phyloP scores from a whole-genome alignment of 2,329 filamentous ascomycete genomes.

The Microcyclosporella mali region DNA sequence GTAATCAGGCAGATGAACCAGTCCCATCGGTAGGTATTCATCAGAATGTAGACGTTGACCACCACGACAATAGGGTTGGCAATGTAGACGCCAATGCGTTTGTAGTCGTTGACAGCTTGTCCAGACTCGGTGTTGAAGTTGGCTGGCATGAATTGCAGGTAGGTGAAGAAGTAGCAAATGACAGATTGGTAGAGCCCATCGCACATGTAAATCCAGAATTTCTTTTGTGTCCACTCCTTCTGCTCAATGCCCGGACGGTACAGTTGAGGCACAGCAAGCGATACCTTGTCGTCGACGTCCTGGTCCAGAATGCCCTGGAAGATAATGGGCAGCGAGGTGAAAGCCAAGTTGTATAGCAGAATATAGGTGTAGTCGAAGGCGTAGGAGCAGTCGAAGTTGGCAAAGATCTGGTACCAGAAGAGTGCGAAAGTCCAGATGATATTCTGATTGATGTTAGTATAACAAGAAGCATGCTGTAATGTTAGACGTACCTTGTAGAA shows the following conservation, averaged over 20 bases:
- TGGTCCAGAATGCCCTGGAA: slow-evolving; percentile 96
- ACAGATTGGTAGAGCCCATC: slow-evolving; percentile 94
- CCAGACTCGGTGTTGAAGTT: slow-evolving; percentile 67
- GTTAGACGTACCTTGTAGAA: slow-evolving; percentile 73
- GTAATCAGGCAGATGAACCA: slow-evolving; percentile 89
- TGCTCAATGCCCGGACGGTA: slow-evolving; percentile 94
- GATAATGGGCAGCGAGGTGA: slow-evolving; percentile 90
- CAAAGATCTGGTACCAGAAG: slow-evolving; percentile 96
- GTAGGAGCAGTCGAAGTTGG: slow-evolving; percentile 93
- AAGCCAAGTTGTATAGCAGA: slow-evolving; percentile 90
- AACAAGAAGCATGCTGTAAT: neutral
- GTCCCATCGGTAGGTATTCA: slow-evolving; percentile 98
- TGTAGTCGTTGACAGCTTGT: slow-evolving; percentile 68
- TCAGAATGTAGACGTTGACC: slow-evolving; percentile 88
- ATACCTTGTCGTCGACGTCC: slow-evolving; percentile 90
- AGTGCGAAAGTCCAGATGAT: slow-evolving; percentile 94
- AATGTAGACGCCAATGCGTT: slow-evolving; percentile 80
- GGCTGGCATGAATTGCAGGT: slow-evolving; percentile 65
- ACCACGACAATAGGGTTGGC: slow-evolving; percentile 76
- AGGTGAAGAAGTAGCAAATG: slow-evolving; percentile 89
- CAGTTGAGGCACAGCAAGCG: slow-evolving; percentile 86
- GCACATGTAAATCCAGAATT: slow-evolving; percentile 97
- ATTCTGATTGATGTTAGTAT: slow-evolving; percentile 53
- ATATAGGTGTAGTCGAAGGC: slow-evolving; percentile 98
- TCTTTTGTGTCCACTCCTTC: slow-evolving; percentile 88